These are phyloP conservation scores for Trichocladium uniseriatum DNA, from an alignment of 495 filamentous ascomycete species.

Conservation along the genomic window DNA sequence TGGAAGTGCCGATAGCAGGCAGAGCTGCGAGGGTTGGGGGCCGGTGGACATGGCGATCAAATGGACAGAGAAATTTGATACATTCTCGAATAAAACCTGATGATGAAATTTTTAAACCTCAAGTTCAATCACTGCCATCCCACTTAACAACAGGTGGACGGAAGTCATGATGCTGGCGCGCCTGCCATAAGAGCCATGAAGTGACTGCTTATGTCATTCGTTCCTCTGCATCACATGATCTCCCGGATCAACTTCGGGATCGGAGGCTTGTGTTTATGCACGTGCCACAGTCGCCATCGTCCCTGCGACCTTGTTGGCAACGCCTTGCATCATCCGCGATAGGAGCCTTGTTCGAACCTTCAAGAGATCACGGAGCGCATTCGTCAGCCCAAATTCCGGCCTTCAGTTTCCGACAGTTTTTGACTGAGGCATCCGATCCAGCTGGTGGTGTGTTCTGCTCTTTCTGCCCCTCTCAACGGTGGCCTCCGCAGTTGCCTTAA, in stretches of 20 bases:
- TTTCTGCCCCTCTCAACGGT: not conserved
- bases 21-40: slow-evolving; percentile 56
- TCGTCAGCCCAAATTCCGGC: not conserved
- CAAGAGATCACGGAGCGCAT: slow-evolving; percentile 4
- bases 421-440: not conserved
- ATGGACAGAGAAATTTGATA: not conserved
- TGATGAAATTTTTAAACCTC: not conserved
- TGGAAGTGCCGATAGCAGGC: slow-evolving; percentile 56
- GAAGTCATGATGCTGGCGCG: too few relatives aligned
- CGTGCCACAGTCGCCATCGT: slow-evolving; percentile 5
- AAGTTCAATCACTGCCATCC: too few relatives aligned
- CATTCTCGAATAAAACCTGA: not conserved
- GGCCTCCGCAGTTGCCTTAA: slow-evolving; percentile 3
- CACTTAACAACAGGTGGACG: too few relatives aligned
- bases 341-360: slow-evolving; percentile 16
- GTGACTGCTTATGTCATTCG: not conserved
- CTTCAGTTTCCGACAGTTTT: not conserved
- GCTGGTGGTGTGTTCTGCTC: not conserved
- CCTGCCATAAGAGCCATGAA: too few relatives aligned
- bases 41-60: slow-evolving; percentile 40
- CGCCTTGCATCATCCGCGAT: slow-evolving; percentile 20
- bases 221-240: not conserved
- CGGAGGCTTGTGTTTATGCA: not conserved
- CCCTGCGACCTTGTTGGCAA: not conserved
- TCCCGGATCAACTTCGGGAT: not conserved